Base-by-base conservation (phyloP, 1,284 basidiomycete genomes). In the Papiliotrema nemorosa region DNA sequence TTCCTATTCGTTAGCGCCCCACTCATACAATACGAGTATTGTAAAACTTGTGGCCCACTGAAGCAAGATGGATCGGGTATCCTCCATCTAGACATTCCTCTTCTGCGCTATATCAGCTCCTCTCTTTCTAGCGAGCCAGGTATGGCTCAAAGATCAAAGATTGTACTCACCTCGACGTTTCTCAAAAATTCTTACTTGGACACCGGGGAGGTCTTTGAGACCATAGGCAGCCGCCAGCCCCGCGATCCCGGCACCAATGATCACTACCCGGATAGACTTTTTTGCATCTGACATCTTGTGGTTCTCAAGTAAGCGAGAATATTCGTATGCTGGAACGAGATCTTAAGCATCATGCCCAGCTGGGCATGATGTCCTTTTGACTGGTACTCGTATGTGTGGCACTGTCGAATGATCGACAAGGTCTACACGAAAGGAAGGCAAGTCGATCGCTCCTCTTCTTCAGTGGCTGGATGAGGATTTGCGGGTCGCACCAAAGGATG, bases 211-310 rank as follows among this genome's bases (percentile, higher is more conserved):
- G 24, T 33, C 34, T 14, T 37, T 41, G 5, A 63, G 42, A 7
- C 53, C 59, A 44, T 61, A 63, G 2, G 54, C 57, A 7, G 50
- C 48, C 3, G 55, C 40, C 7, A 62, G 52, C 4, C 62, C 62
- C 2, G 55, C 54, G n/a, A 62, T 49, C 12, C 62, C 62, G 9
- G 58, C 62, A 6, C 62, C 62, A 38, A 64, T 41, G 25, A 64
- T 52, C 22, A 60, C 48, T 22, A 63, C 39, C 12, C 45, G 22
- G 14, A 50, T 2, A 2, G 50, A 3, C 20, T 31, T 31, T 3
- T 6, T 16, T 7, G 26, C 13, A 26, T 10, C 24, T 6, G 16
- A 9, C 22, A 42, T 42, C 5, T 20, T 40, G 20, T 9, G 37
- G 9, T 38, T 38, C 18, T 12, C 12, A 9, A n/a, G n/a, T n/a